A percentile compares a stretch with the other conserved stretches of the same genome.
Conservation (phyloP, 495 filamentous ascomycete genomes). For the Stereocaulon alpinum region DNA sequence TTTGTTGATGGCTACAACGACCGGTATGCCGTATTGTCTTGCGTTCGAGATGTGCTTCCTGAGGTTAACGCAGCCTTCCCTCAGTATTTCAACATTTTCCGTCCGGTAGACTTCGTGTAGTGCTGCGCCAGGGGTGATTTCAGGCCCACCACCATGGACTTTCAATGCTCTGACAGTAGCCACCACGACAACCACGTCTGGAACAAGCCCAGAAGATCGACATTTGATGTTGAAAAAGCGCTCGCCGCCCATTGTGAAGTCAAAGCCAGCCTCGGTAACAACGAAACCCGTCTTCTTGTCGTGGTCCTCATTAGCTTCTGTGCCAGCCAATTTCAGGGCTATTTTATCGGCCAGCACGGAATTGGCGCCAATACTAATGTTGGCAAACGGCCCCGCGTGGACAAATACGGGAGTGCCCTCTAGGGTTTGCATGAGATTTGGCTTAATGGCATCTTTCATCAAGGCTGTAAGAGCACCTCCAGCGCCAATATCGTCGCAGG, state of each 20-base stretch:
- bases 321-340: constrained; percentile 89
- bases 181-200: constrained; percentile 88
- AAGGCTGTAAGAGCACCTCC: constrained; percentile 87
- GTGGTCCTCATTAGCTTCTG: constrained; percentile 86
- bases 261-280: constrained; percentile 96
- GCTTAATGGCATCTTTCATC: constrained; percentile 98
- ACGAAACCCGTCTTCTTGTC: constrained; percentile 81
- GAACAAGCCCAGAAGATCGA: constrained; percentile 80
- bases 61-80: constrained; percentile 84
- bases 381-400: constrained; percentile 94
- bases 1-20: constrained; percentile 96
- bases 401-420: constrained; percentile 97
- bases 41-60: constrained; percentile 91
- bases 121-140: constrained; percentile 75
- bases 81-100: constrained; percentile 85
- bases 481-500: constrained; percentile 87
- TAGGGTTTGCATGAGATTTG: constrained; percentile 95
- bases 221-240: constrained; percentile 99
- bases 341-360: constrained; percentile 91
- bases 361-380: constrained; percentile 94
- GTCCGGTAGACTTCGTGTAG: constrained; percentile 78
- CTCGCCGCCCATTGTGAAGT: constrained; percentile 99
- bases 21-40: constrained; percentile 75
- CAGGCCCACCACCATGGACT: constrained; percentile 90
- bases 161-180: constrained; percentile 93